Base-by-base conservation (phyloP, 1,284 basidiomycete species). In the Bjerkandera adusta region DNA sequence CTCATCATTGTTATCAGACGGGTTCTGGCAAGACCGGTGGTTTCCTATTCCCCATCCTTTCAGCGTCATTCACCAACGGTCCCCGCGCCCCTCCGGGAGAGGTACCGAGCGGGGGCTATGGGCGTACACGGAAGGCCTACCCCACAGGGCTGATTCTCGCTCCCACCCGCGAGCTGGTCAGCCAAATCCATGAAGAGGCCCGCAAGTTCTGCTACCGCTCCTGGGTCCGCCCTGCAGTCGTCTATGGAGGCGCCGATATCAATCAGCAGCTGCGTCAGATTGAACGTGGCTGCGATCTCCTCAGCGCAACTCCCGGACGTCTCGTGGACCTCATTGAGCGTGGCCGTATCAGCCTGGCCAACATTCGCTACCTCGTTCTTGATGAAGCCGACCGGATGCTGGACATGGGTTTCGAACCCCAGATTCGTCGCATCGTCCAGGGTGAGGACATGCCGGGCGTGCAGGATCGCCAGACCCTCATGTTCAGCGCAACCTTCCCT, bases 391-490 rank as follows among this genome's bases (percentile, higher is more conserved):
- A 99, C 75, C 91, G 96, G 64, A 99, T 99, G 96, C 82, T 99
- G 61, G 96, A 99, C 77, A 99, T 99, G 96, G 96, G 96, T 89
- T 99, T 99, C 79, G 96, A 99, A 72, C 97, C 97, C 51, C 96
- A 99, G 72, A 99, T 99, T 63, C 85, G 96, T 55, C 82, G 94
- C 42, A 99, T 99, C 65, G 97, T 99, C 25, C 92, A 98, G 68
- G 91, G 91, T 55, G 94, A 96, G 64, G 97, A 99, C 69, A 99
- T 99, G 96, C 94, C 97, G 22, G 90, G 85, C 45, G 85, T 91
- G 20, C 75, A 83, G 46, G 85, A 95, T 24, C 91, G 97, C 53
- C 97, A 99, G 68, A 99, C 97, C 6, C 89, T 99, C 73, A 99
- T 99, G 96, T 99, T 99, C 77, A 94, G 90, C 53, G 97, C 97